Conservation (phyloP, 176 grass and related monocot species). For the Lolium multiflorum region DNA sequence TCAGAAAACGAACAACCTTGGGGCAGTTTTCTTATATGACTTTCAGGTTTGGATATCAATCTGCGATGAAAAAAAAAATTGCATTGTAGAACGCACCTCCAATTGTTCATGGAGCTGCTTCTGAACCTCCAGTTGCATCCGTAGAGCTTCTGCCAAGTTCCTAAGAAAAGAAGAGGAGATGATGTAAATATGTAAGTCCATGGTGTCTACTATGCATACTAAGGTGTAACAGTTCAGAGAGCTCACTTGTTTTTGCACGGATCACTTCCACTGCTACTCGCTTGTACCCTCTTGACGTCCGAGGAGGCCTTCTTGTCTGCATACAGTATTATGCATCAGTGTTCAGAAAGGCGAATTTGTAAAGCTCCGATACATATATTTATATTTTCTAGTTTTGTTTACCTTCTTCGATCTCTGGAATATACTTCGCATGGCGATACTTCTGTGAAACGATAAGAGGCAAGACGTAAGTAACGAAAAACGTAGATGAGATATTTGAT, state of each 20-base stretch:
- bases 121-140: conserved; percentile 97
- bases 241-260: conserved; percentile 61
- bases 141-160: conserved; percentile 75
- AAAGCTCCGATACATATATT: not conserved
- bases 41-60: not conserved
- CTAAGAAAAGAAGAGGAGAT: conserved; percentile 28
- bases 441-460: conserved; percentile 54
- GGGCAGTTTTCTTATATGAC: not conserved
- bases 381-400: conserved; percentile 18
- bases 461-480: not conserved
- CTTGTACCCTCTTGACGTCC: conserved; percentile 65
- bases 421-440: conserved; percentile 80
- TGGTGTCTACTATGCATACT: not conserved
- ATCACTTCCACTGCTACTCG: conserved; percentile 44
- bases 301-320: conserved; percentile 68
- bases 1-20: not conserved
- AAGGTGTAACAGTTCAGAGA: not conserved
- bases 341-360: not conserved
- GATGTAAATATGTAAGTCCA: conserved; percentile 4
- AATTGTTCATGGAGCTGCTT: conserved; percentile 94
- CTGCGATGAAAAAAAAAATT: not conserved
- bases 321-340: not conserved
- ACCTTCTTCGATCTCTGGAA: conserved; percentile 89
- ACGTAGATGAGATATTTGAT: not conserved
- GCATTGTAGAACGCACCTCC: conserved; percentile 58